A percentile compares a stretch with the other conserved stretches of the same genome.
Conservation (phyloP, 768 basidiomycete genomes). For the Filobasidium wieringae region DNA sequence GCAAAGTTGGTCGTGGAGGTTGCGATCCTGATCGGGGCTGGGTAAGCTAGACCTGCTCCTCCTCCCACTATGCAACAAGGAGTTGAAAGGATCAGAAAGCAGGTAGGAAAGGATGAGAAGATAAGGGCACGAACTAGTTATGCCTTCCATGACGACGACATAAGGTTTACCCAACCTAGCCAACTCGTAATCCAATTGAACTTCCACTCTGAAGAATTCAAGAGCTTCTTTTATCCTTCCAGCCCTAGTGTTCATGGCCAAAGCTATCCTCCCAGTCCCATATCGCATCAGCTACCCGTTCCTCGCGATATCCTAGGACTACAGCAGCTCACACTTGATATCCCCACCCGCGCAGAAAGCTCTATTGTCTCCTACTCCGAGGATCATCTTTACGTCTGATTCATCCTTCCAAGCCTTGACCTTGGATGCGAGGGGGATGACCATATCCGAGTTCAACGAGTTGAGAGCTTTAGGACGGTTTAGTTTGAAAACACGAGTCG, state of each 20-base stretch:
- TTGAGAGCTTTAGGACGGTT: constrained; percentile 74
- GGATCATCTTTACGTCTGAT: constrained; percentile 21
- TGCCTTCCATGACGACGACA: constrained; percentile 76
- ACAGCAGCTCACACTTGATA: constrained; percentile 57
- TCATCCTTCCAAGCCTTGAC: constrained; percentile 51
- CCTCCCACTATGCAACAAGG: constrained; percentile 63
- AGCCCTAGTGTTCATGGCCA: constrained; percentile 23
- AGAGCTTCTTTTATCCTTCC: constrained; percentile 45
- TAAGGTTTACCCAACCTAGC: constrained; percentile 71
- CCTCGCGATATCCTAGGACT: no score
- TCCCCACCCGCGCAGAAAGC: constrained; percentile 95
- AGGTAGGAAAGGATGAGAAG: constrained; percentile 9
- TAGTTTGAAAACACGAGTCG: constrained; percentile 47
- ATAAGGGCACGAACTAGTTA: constrained; percentile 58
- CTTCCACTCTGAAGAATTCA: constrained; percentile 82
- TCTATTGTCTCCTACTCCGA: constrained; percentile 44
- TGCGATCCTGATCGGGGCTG: constrained; percentile 80
- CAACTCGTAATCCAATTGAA: constrained; percentile 31
- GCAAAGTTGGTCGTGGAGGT: constrained; percentile 84
- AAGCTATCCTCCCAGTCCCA: no score
- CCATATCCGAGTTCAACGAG: constrained; percentile 68
- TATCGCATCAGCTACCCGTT: no score
- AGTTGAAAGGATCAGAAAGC: background rate
- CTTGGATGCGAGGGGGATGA: constrained; percentile 55
- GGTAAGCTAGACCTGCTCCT: constrained; percentile 73